Evolutionary conservation across 768 basidiomycete genomes (phyloP).

Genomic region (Coprinopsis strossmayeri): DNA sequence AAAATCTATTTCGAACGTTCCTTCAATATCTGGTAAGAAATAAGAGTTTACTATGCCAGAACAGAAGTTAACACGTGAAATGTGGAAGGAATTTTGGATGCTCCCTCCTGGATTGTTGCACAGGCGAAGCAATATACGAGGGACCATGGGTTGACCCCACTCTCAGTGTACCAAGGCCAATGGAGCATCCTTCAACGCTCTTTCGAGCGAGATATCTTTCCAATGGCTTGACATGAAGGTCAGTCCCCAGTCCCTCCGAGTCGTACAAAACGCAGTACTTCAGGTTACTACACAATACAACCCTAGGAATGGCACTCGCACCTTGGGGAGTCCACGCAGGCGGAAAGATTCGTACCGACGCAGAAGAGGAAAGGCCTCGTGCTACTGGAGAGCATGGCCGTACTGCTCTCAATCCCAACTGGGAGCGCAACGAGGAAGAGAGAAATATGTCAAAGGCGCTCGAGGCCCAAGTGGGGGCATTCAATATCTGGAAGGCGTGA

Average conservation of each 20-base stretch:
- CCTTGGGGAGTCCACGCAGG: constrained; percentile 28
- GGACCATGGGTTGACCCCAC: constrained; percentile 39
- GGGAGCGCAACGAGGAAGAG: constrained; percentile 43
- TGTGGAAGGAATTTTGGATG: constrained; percentile 29
- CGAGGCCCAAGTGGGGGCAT: constrained; percentile 41
- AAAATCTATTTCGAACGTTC: constrained; percentile 40
- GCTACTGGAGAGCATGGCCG: constrained; percentile 35
- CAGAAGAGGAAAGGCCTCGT: constrained; percentile 24
- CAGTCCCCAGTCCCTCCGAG: too few relatives aligned
- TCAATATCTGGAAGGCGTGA: constrained; percentile 32
- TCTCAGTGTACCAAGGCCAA: constrained; percentile 43
- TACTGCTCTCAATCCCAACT: constrained; percentile 19
- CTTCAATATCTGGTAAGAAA: constrained; percentile 34
- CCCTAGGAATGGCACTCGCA: constrained; percentile 25
- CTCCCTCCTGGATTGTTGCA: constrained; percentile 40
- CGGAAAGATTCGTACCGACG: constrained; percentile 51
- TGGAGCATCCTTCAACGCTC: constrained; percentile 37
- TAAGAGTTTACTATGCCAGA: too few relatives aligned
- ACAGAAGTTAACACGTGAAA: too few relatives aligned
- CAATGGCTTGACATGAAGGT: constrained; percentile 37
- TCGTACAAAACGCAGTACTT: too few relatives aligned
- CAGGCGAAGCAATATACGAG: constrained; percentile 43
- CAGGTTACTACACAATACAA: too few relatives aligned
- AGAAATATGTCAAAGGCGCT: constrained; percentile 34
- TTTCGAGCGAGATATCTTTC: constrained; percentile 46